phyloP scores from a whole-genome alignment of 2,329 filamentous ascomycete species.

The Chrysoporthe puriensis region DNA sequence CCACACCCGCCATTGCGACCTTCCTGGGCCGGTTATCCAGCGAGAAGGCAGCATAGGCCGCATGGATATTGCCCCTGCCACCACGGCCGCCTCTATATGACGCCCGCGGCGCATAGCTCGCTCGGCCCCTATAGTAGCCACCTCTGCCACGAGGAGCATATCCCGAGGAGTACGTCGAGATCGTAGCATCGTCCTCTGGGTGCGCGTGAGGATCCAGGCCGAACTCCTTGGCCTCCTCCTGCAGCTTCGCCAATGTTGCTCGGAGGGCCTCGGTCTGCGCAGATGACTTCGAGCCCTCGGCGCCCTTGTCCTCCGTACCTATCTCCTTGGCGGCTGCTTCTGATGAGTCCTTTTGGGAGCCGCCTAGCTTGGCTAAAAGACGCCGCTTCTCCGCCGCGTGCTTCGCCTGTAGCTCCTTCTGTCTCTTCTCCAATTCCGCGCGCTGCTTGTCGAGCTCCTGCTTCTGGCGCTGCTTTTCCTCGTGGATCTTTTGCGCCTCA shows the following conservation, averaged over 20 bases:
- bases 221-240: conserved; percentile 71
- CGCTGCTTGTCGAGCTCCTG: conserved; percentile 65
- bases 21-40: conserved; percentile 77
- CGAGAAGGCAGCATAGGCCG: conserved; percentile 65
- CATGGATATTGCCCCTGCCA: conserved; percentile 53
- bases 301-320: conserved; percentile 30
- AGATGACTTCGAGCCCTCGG: conserved; percentile 36
- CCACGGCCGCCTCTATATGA: conserved; percentile 44
- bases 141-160: conserved; percentile 38
- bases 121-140: conserved; percentile 22
- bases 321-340: background rate
- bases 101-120: conserved; percentile 37
- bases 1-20: conserved; percentile 65
- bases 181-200: conserved; percentile 46
- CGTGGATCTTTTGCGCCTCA: conserved; percentile 70
- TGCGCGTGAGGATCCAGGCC: conserved; percentile 65
- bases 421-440: conserved; percentile 67
- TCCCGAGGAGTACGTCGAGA: conserved; percentile 36
- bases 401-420: conserved; percentile 62
- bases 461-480: conserved; percentile 66
- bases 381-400: conserved; percentile 68
- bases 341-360: conserved; percentile 35
- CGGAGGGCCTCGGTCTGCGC: conserved; percentile 67
- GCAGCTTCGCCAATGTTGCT: conserved; percentile 71
- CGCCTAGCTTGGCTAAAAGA: conserved; percentile 62